Base-by-base conservation (phyloP, 257 asterid species). In the Prunella vulgaris region DNA sequence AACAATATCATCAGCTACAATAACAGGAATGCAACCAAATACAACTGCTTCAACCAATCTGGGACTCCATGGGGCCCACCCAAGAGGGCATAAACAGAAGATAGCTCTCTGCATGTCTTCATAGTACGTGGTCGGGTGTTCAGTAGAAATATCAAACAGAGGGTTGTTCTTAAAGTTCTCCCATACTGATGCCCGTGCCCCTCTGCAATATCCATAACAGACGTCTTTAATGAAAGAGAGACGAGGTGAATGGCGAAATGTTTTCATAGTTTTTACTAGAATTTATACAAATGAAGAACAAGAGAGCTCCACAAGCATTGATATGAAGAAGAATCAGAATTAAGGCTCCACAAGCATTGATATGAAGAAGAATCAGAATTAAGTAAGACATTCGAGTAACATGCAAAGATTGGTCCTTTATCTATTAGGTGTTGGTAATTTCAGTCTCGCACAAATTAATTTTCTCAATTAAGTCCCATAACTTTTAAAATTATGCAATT, bases 1-100 rank as follows among this genome's bases (percentile, higher is more conserved):
- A 32, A 90, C 93, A 3, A 92, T 92, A 67, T 90, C 98, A 57
- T 92, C 98, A 12, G 97, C 97, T 62, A 92, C 90, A 54, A 92
- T 92, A 9, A 92, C 98, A 2, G 97, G 98, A 59, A 92, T 88
- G 58, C 98, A 92, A 0, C 98, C 98, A 51, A 92, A 90, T 17
- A 92, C 77, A 8, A 92, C 98, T 5, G 98, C 97, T 77, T 92
- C 98, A 0, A 92, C 98, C 60, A 92, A 82, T 59, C 98, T 79
- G 2, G 97, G 98, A 75, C 98, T 90, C 97, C 98, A 92, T 15
- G 98, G 98, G n/a, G 98, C 96, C 98, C 98, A 92, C 14, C 98
- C 98, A 14, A 92, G 90, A 0, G 98, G 98, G 52, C 98, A 92
- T 70, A 92, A 76, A 60, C 98, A 92, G 74, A 92, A 92, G 54